These are phyloP conservation scores for Aspergillus carlsbadensis DNA, from an alignment of 495 filamentous ascomycete genomes.

Conservation along the genomic window DNA sequence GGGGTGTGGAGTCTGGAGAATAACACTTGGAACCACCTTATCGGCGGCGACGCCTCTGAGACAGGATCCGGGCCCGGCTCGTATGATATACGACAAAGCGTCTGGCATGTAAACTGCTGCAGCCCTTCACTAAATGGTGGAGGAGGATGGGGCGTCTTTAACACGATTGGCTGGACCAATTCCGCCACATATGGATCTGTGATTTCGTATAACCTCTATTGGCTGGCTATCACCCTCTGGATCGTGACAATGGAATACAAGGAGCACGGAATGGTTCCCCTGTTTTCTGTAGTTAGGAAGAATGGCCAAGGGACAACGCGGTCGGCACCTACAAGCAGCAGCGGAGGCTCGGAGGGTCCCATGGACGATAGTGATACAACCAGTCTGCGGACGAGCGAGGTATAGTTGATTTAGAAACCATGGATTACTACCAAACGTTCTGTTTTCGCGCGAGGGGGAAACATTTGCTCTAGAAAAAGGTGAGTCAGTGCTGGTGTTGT, in stretches of 20 bases:
- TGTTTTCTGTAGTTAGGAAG: not conserved
- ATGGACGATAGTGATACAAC: too few relatives aligned
- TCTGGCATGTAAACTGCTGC: constrained; percentile 95
- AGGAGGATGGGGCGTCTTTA: constrained; percentile 89
- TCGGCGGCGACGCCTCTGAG: constrained; percentile 75
- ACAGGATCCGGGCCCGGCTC: constrained; percentile 77
- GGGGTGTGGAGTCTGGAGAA: constrained; percentile 71
- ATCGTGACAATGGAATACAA: constrained; percentile 64
- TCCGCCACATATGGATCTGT: constrained; percentile 78
- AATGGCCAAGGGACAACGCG: not conserved
- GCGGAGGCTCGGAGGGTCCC: too few relatives aligned
- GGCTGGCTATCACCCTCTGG: constrained; percentile 56
- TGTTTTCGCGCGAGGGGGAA: too few relatives aligned
- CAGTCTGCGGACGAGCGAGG: too few relatives aligned
- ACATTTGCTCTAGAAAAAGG: too few relatives aligned
- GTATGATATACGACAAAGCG: constrained; percentile 79
- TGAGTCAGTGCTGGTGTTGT: too few relatives aligned
- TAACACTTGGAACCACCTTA: constrained; percentile 59
- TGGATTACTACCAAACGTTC: too few relatives aligned
- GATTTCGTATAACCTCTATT: constrained; percentile 87
- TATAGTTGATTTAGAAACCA: too few relatives aligned
- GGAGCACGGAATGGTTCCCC: constrained; percentile 62
- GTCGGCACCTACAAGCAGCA: too few relatives aligned
- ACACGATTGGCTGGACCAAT: constrained; percentile 81
- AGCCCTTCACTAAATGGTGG: constrained; percentile 69